Base-by-base conservation (phyloP, 106 monocot species). In the Apostasia shenzhenica region DNA sequence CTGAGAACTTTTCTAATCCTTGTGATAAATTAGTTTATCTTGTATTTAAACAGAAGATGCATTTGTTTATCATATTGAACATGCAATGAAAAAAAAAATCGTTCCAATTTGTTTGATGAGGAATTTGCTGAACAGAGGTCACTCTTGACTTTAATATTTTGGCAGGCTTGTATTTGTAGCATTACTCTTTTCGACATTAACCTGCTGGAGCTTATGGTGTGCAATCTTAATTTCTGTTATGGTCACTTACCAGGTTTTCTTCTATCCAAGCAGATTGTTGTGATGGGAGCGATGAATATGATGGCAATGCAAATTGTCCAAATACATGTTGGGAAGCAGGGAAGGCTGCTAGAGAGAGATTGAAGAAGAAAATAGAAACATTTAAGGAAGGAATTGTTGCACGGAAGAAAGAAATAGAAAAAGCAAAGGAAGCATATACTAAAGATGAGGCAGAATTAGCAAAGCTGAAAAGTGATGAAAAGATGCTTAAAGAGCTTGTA, bases 321-420 rank as follows among this genome's bases (percentile, higher is more conserved):
- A 90, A 99, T 80, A 93, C 93, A 55, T 99, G 99, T 52, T 99
- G 99, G 99, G 93, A 99, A 81, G 99, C 93, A 76, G 93, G 99
- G 14, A 93, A 93, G 83, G 88, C 47, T 13, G 99, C 93, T 8
- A 85, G 93, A 68, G 87, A 87, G 57, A 99, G 78, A 71, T 72
- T 99, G 78, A 88, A 80, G 80, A 93, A 93, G 71, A 93, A 86
- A 68, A 93, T 99, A 45, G 74, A 83, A 67, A 88, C 81, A 46
- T 87, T 69, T 79, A 55, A 90, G 63, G 85, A 85, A 14, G 99
- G 99, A 60, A 71, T 86, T 40, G 40, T 49, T 51, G 77, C 93
- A 43, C 64, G 93, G 61, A 90, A 83, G 61, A 53, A 68, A 48
- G 89, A 87, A 78, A 70, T 99, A 10, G 86, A 85, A 72, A 85